These are phyloP conservation scores for Cajanus cajan DNA, from an alignment of 306 rosid species.

Conservation along the genomic window DNA sequence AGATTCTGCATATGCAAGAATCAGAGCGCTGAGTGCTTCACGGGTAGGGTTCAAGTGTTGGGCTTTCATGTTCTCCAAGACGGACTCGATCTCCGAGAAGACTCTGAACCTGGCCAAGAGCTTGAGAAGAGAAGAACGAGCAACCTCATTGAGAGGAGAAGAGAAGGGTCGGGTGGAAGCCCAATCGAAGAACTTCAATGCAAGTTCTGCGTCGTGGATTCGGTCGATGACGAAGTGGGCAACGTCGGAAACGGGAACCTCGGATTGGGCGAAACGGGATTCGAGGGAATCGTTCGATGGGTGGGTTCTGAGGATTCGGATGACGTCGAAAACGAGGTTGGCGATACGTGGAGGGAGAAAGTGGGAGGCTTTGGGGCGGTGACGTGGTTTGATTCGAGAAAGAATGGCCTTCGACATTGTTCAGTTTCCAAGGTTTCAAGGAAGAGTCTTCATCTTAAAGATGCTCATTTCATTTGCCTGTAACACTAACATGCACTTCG, in stretches of 20 bases:
- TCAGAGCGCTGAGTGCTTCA: conserved; percentile 52
- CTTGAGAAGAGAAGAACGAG: conserved; percentile 66
- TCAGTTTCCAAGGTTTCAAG: no score
- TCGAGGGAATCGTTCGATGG: conserved; percentile 59
- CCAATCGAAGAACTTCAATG: conserved; percentile 75
- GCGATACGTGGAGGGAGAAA: conserved; percentile 35
- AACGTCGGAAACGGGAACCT: conserved; percentile 53
- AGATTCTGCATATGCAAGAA: conserved; percentile 53
- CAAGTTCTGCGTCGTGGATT: conserved; percentile 50
- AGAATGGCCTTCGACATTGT: conserved; percentile 76
- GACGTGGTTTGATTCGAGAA: conserved; percentile 65
- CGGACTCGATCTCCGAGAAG: conserved; percentile 54
- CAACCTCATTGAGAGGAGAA: conserved; percentile 43
- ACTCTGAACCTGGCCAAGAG: conserved; percentile 59
- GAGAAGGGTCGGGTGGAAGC: conserved; percentile 50
- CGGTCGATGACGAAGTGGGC: conserved; percentile 80
- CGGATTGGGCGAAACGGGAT: conserved; percentile 52
- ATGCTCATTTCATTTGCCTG: no score
- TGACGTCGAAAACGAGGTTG: conserved; percentile 42
- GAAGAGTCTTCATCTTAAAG: no score
- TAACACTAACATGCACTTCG: no score
- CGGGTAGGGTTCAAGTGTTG: conserved; percentile 45
- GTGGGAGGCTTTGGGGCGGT: conserved; percentile 22
- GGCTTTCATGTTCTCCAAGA: conserved; percentile 45
- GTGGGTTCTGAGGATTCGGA: conserved; percentile 57